These are phyloP conservation scores for Spiraea crenata DNA, from an alignment of 331 rosid genomes.

Conservation along the genomic window DNA sequence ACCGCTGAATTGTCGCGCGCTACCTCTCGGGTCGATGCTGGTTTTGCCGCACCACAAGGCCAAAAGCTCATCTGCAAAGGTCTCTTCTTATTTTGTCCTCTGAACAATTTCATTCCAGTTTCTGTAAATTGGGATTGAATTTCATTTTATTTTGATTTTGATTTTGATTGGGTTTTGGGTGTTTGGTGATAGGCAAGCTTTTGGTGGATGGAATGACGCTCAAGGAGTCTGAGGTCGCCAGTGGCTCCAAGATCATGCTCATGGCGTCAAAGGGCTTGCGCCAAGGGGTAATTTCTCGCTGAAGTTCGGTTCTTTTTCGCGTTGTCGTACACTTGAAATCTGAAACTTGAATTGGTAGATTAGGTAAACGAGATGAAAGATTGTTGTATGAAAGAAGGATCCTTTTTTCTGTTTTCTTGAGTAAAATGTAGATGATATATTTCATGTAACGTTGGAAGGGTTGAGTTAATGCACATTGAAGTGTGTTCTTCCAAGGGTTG, in stretches of 20 bases:
- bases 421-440: neutral
- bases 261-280: too few species aligned
- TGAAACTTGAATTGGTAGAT: constrained; percentile 18
- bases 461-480: too few species aligned
- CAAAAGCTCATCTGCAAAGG: constrained; percentile 95
- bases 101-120: neutral
- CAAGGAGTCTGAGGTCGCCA: too few species aligned
- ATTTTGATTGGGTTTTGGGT: neutral
- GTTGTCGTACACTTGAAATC: neutral
- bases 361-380: neutral
- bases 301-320: neutral
- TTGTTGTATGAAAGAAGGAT: neutral
- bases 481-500: neutral
- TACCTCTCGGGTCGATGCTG: too few species aligned
- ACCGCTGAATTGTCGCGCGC: too few species aligned
- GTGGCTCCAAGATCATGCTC: too few species aligned
- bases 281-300: too few species aligned
- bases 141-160: constrained; percentile 3
- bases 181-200: constrained; percentile 61
- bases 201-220: constrained; percentile 79
- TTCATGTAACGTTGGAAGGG: neutral
- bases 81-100: constrained; percentile 16
- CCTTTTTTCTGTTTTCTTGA: neutral
- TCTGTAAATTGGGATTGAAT: neutral
- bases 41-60: too few species aligned